These are phyloP conservation scores for Xylariaceae sp. DNA, from an alignment of 2,329 filamentous ascomycete species.

Conservation along the genomic window DNA sequence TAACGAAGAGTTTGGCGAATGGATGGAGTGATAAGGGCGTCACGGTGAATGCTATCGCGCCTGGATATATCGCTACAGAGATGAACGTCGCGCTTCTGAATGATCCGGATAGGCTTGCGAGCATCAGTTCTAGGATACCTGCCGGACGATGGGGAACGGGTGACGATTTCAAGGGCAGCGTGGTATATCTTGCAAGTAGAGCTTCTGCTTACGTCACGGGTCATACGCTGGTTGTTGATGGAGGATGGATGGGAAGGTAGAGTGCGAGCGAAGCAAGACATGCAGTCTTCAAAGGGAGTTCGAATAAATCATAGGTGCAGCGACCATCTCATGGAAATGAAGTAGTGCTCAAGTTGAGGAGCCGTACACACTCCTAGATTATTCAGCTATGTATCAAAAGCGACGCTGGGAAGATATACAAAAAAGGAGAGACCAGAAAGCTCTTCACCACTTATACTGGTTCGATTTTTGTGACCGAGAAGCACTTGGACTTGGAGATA, in stretches of 20 bases:
- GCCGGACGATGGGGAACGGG: constrained; percentile 78
- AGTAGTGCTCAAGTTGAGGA: no score
- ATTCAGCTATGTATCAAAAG: no score
- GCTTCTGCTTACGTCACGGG: constrained; percentile 81
- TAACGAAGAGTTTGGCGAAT: constrained; percentile 82
- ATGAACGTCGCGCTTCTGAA: constrained; percentile 84
- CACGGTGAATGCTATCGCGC: constrained; percentile 83
- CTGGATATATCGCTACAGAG: constrained; percentile 88
- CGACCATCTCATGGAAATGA: no score
- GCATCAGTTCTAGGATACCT: constrained; percentile 77
- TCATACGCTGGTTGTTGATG: constrained; percentile 79
- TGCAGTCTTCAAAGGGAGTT: no score
- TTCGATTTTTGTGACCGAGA: no score
- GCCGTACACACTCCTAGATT: no score
- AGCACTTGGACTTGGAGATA: no score
- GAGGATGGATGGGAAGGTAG: constrained; percentile 87
- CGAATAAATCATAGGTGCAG: no score
- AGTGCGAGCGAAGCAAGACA: constrained; percentile 12
- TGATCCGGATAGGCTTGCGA: constrained; percentile 63
- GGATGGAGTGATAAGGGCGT: constrained; percentile 80
- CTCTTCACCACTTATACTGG: no score
- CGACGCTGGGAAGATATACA: no score
- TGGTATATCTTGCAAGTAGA: constrained; percentile 71
- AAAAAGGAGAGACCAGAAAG: no score
- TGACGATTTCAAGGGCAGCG: constrained; percentile 82